Evolutionary conservation across 169 alveolate species (phyloP).

Genomic region (Neospora caninum): DNA sequence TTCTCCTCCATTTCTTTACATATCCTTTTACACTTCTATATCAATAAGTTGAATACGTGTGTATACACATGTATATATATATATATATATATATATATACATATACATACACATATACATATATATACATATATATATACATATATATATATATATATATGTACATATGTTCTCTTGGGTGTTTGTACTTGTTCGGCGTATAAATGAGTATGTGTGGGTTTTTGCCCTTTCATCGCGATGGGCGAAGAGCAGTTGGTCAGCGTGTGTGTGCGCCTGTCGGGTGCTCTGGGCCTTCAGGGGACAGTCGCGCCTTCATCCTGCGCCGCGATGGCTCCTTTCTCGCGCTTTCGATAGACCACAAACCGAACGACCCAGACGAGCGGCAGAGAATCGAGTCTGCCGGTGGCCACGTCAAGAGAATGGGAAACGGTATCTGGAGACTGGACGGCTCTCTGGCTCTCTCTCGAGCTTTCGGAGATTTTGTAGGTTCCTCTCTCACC

Average conservation of each 20-base stretch:
- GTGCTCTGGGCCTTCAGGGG: too few species aligned
- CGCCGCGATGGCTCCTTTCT: background rate
- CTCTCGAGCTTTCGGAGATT: slow-evolving; percentile 54
- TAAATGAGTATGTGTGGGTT: too few species aligned
- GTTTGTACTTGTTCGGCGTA: too few species aligned
- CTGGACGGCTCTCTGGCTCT: slow-evolving; percentile 41
- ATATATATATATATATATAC: background rate
- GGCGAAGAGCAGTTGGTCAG: too few species aligned
- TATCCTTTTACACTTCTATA: too few species aligned
- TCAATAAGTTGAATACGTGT: too few species aligned
- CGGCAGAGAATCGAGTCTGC: background rate
- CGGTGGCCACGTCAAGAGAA: background rate
- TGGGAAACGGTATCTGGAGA: slow-evolving; percentile 20
- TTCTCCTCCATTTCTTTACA: too few species aligned
- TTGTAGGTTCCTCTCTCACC: background rate
- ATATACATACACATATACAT: too few species aligned
- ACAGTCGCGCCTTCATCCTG: slow-evolving; percentile 22
- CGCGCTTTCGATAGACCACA: background rate
- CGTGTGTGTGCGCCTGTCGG: too few species aligned
- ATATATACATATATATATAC: background rate
- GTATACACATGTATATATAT: background rate
- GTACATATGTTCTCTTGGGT: too few species aligned
- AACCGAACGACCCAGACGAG: slow-evolving; percentile 18
- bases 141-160: background rate
- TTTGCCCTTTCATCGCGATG: too few species aligned